Evolutionary conservation across 805 yeast genomes (phyloP).

Genomic region (Candida xiaguanensis): DNA sequence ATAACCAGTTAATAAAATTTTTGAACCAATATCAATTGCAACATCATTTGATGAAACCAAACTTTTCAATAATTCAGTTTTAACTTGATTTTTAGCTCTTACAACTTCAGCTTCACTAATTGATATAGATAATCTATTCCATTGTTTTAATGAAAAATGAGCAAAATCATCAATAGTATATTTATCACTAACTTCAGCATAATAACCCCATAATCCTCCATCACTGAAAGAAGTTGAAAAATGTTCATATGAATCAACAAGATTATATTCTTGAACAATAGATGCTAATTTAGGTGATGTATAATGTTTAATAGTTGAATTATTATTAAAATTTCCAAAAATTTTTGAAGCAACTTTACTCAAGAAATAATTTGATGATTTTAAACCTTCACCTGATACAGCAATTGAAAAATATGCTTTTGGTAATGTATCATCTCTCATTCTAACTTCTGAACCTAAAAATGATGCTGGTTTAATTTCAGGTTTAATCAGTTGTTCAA

Average conservation of each 20-base stretch:
- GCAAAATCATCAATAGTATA: conserved; percentile 66
- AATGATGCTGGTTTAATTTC: conserved; percentile 53
- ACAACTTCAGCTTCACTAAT: conserved; percentile 74
- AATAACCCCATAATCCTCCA: conserved; percentile 82
- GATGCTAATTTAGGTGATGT: conserved; percentile 68
- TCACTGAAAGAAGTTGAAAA: conserved; percentile 72
- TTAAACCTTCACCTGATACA: conserved; percentile 63
- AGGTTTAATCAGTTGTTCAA: conserved; percentile 51
- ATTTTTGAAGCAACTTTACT: conserved; percentile 71
- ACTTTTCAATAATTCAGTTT: conserved; percentile 54
- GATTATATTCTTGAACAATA: conserved; percentile 65
- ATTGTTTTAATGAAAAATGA: conserved; percentile 79
- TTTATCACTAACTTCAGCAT: conserved; percentile 60
- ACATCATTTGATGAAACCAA: conserved; percentile 48
- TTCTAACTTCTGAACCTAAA: conserved; percentile 83
- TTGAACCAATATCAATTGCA: conserved; percentile 55
- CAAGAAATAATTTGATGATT: conserved; percentile 62
- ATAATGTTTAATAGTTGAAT: conserved; percentile 46
- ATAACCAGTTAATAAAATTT: conserved; percentile 59
- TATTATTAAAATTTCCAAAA: conserved; percentile 51
- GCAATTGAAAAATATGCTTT: conserved; percentile 76
- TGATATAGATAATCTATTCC: conserved; percentile 80
- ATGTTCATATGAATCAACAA: conserved; percentile 69
- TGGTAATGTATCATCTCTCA: conserved; percentile 85
- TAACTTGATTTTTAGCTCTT: conserved; percentile 69